Percentiles rank a stretch among this genome's conserved stretches.
phyloP scores from a whole-genome alignment of 2,329 filamentous ascomycete genomes.

The Colletotrichum zoysiae region DNA sequence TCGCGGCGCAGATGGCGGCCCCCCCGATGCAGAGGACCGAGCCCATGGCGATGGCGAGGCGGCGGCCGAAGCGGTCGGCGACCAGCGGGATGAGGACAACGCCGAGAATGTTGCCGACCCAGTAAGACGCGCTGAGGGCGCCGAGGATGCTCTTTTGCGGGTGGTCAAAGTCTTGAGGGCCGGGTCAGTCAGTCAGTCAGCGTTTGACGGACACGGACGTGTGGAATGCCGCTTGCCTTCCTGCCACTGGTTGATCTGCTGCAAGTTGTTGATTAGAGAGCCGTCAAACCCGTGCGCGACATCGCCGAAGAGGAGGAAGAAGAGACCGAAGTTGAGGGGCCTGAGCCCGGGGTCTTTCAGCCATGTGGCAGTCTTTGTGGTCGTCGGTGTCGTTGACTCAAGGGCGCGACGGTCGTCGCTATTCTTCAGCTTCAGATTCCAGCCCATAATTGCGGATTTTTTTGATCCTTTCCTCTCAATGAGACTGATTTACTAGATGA shows the following conservation, averaged over 20 bases:
- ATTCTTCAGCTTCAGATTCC: constrained; percentile 28
- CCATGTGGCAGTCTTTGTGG: constrained; percentile 30
- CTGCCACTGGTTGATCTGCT: constrained; percentile 58
- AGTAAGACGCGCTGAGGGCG: constrained; percentile 58
- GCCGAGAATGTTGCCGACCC: constrained; percentile 54
- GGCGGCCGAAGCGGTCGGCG: constrained; percentile 49
- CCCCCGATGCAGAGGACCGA: constrained; percentile 51
- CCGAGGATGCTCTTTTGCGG: constrained; percentile 50
- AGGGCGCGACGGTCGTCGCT: constrained; percentile 30
- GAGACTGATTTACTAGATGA: not conserved
- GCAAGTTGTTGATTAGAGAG: constrained; percentile 63
- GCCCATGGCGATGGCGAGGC: constrained; percentile 49
- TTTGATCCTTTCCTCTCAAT: not conserved
- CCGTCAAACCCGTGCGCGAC: constrained; percentile 63
- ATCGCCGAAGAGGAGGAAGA: constrained; percentile 51
- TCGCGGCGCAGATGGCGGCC: constrained; percentile 55
- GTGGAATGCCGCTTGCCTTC: constrained; percentile 44
- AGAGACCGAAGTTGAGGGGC: constrained; percentile 44
- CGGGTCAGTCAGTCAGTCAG: constrained; percentile 7
- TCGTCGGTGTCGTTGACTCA: constrained; percentile 31
- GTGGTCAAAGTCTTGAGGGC: constrained; percentile 47
- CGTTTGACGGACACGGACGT: fast-evolving
- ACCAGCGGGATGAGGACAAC: constrained; percentile 52
- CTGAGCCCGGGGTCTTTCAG: constrained; percentile 25
- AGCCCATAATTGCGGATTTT: constrained; percentile 15